Base-by-base conservation (phyloP, 2,329 filamentous ascomycete species). In the Berkeleyomyces basicola region DNA sequence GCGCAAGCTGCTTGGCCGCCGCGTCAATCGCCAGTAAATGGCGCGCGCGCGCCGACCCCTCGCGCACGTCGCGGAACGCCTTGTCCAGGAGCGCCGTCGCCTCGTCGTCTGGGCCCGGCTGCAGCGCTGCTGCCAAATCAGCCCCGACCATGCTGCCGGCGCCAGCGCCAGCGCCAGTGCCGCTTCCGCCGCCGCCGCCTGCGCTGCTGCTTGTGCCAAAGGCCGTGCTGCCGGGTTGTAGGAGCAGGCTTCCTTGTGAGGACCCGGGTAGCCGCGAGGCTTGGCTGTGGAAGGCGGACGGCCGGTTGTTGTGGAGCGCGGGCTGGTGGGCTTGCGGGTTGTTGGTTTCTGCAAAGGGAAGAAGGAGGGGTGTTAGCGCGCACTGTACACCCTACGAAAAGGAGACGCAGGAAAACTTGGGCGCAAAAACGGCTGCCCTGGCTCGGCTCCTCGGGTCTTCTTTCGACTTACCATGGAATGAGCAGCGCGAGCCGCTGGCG, bases 401-500 rank as follows among this genome's bases (percentile, higher is more conserved):
- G 9, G 33, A n/a, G 44, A 37, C 4, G 7, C 10, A 40, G 39
- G 9, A 42, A 44, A 16, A 36, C 23, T 23, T 23, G 23, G 23
- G 23, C 1, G 23, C 23, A 23, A 44, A 33, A 58, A 31, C 11
- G 4, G 16, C 43, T 5, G 16, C 7, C 11, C 11, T 49, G 46
- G 31, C 31, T 49, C 7, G 46, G n/a, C n/a, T 23, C n/a, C n/a
- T 16, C n/a, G n/a, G 31, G n/a, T 16, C n/a, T 7, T 23, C 46
- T 49, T 40, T 9, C 46, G 39, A 69, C 77, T 66, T 72, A 82
- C 81, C 79, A 64, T 83, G 81, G 68, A 82, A 83, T 11, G 80
- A 82, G 65, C 81, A 84, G 59, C 81, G 72, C 7, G 79, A 76
- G 7, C 81, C 81, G 59, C 79, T 82, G 6, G 81, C 81, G 63